A percentile compares a stretch with the other conserved stretches of the same genome.
These are phyloP conservation scores for Flammula alnicola DNA, from an alignment of 1,284 basidiomycete genomes.

Conservation along the genomic window DNA sequence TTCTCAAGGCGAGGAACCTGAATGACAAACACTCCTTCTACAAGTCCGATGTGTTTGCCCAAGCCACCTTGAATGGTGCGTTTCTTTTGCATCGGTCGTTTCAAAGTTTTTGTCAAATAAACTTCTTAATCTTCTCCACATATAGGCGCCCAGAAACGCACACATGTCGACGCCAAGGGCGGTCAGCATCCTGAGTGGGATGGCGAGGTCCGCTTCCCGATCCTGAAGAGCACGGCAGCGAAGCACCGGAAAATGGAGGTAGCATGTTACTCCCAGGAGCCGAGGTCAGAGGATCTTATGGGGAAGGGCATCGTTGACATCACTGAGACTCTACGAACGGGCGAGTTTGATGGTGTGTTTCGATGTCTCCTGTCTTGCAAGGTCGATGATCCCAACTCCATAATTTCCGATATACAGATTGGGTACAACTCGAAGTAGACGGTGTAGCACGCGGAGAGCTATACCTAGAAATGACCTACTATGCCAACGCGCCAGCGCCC, in stretches of 20 bases:
- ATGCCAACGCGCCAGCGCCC: slow-evolving; percentile 60
- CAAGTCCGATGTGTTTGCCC: slow-evolving; percentile 76
- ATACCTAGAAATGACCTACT: slow-evolving; percentile 83
- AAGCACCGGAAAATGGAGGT: slow-evolving; percentile 63
- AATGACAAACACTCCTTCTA: slow-evolving; percentile 75
- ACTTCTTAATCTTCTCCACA: slow-evolving; percentile 3
- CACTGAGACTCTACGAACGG: slow-evolving; percentile 64
- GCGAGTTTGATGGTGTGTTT: slow-evolving; percentile 76
- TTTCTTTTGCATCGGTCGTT: slow-evolving; percentile 12
- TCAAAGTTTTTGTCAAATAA: background rate
- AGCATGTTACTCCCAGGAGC: slow-evolving; percentile 68
- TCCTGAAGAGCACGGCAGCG: slow-evolving; percentile 49
- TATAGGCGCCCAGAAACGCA: slow-evolving; percentile 56
- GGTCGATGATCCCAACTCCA: slow-evolving; percentile 5
- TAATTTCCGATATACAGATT: slow-evolving; percentile 49
- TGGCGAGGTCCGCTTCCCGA: slow-evolving; percentile 66
- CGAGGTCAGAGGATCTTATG: slow-evolving; percentile 59
- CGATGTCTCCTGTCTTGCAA: slow-evolving; percentile 3
- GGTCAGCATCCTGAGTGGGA: slow-evolving; percentile 84
- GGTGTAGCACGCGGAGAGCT: slow-evolving; percentile 66
- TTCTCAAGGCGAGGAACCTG: slow-evolving; percentile 75
- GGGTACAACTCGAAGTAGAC: slow-evolving; percentile 63
- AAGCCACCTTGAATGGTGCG: slow-evolving; percentile 50
- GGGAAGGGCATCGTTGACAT: slow-evolving; percentile 70
- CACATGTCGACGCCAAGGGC: slow-evolving; percentile 67